These are phyloP conservation scores for Xylaria sp. DNA, from an alignment of 2,329 filamentous ascomycete species.

Conservation along the genomic window DNA sequence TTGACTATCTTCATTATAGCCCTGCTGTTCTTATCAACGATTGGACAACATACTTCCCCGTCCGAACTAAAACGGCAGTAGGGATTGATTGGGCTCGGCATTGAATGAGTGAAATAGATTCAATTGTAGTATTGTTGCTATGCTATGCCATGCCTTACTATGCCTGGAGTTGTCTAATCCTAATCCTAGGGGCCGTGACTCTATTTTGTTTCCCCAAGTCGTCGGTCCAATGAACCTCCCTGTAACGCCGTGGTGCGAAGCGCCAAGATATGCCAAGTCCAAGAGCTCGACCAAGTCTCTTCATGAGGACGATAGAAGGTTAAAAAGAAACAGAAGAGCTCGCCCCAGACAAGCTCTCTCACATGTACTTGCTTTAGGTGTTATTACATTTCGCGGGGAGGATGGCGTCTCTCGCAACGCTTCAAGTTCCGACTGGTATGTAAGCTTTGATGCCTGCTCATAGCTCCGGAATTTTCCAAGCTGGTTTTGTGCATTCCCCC, in stretches of 20 bases:
- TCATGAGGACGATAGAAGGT: slow-evolving; percentile 19
- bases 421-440: neutral
- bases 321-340: neutral
- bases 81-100: neutral
- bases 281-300: slow-evolving; percentile 24
- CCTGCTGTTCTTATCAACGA: no score
- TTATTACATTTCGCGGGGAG: slow-evolving; percentile 19
- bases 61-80: neutral
- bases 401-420: neutral
- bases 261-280: slow-evolving; percentile 31
- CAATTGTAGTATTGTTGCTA: slow-evolving; percentile 27
- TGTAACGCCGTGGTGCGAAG: slow-evolving; percentile 33
- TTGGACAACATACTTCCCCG: neutral
- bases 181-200: slow-evolving; percentile 29
- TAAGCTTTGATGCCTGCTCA: slow-evolving; percentile 32
- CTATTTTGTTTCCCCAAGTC: slow-evolving; percentile 19
- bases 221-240: neutral
- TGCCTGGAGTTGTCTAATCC: slow-evolving; percentile 21
- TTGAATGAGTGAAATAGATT: slow-evolving; percentile 4
- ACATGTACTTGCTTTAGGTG: neutral
- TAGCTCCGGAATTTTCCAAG: slow-evolving; percentile 54
- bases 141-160: slow-evolving; percentile 31
- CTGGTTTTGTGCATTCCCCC: slow-evolving; percentile 54
- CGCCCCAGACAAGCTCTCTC: neutral
- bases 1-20: neutral